Evolutionary conservation across 1,139 yeast species (phyloP).

Genomic region (Blastobotrys proliferans): DNA sequence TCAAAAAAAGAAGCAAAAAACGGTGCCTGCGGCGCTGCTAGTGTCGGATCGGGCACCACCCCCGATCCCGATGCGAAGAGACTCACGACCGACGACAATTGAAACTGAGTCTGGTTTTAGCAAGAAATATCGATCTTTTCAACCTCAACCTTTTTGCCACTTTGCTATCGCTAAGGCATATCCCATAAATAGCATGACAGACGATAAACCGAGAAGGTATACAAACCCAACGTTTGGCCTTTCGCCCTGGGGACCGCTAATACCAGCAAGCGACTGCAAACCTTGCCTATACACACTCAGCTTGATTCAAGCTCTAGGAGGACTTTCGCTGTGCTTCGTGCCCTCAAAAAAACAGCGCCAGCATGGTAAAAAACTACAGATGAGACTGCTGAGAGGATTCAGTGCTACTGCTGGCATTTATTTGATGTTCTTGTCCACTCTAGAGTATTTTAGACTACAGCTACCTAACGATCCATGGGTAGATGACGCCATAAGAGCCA

Average conservation of each 20-base stretch:
- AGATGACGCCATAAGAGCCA: conserved; percentile 33
- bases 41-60: no score
- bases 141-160: no score
- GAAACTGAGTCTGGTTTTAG: no score
- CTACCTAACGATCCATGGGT: conserved; percentile 36
- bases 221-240: conserved; percentile 35
- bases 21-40: no score
- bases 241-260: conserved; percentile 35
- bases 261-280: conserved; percentile 36
- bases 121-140: no score
- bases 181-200: conserved; percentile 4
- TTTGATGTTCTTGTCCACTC: conserved; percentile 26
- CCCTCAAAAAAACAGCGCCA: conserved; percentile 22
- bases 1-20: neutral
- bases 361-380: neutral
- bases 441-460: conserved; percentile 31
- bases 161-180: no score
- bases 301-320: conserved; percentile 29
- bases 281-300: conserved; percentile 30
- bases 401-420: conserved; percentile 24
- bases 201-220: conserved; percentile 12
- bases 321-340: conserved; percentile 29
- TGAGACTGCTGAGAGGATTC: neutral
- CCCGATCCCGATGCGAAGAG: no score
- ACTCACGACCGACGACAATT: no score